These are phyloP conservation scores for Phyllosticta ampelicida DNA, from an alignment of 2,329 filamentous ascomycete genomes.

Conservation along the genomic window DNA sequence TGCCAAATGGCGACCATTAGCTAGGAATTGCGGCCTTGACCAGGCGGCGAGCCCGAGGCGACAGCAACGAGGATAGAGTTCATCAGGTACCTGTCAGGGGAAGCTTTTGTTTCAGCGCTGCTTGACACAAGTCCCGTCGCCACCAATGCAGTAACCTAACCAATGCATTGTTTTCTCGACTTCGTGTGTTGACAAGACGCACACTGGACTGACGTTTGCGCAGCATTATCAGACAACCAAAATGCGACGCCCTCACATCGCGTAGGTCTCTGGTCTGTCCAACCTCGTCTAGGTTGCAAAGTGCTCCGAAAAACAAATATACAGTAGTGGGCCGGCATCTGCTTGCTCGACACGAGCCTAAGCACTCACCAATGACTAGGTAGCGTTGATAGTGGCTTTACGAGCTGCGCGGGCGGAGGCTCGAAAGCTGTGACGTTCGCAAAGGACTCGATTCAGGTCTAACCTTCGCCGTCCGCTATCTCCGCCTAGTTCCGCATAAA, in stretches of 20 bases:
- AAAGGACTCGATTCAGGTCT: not conserved
- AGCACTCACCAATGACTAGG: not conserved
- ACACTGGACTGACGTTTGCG: not conserved
- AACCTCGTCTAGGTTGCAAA: not conserved
- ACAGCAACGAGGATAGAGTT: not conserved
- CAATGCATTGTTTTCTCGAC: not conserved
- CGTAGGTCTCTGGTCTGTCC: not conserved
- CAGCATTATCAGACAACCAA: not conserved
- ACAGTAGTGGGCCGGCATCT: not conserved
- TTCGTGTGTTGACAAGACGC: not conserved
- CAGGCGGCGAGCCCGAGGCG: not conserved
- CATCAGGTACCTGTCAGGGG: not conserved
- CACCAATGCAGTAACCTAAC: not conserved
- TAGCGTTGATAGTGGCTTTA: not conserved
- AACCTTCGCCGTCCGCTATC: slow-evolving; percentile 40
- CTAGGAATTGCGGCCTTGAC: not conserved
- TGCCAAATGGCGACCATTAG: not conserved
- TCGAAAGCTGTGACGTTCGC: not conserved
- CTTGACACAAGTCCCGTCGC: not conserved
- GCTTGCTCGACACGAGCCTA: not conserved
- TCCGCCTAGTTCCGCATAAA: slow-evolving; percentile 41
- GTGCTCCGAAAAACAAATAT: not conserved
- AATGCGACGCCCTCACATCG: no score
- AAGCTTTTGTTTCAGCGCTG: not conserved
- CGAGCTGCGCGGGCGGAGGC: not conserved